Conservation (phyloP, 495 filamentous ascomycete genomes). For the Rusavskia elegans region DNA sequence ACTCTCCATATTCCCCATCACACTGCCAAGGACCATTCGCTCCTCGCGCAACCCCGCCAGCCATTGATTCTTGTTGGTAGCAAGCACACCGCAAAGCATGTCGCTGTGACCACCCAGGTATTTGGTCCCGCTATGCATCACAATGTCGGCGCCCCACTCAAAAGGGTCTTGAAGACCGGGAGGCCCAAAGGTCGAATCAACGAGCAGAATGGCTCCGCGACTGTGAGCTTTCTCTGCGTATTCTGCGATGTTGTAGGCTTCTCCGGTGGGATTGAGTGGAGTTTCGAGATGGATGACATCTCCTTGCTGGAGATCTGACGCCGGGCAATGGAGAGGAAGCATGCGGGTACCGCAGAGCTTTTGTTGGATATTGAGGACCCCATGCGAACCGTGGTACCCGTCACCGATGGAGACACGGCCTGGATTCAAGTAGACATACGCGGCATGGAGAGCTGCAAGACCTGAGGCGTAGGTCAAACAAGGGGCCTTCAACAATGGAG, state of each 20-base stretch:
- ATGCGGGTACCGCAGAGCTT: conserved; percentile 55
- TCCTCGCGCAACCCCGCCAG: conserved; percentile 40
- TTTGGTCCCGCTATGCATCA: conserved; percentile 89
- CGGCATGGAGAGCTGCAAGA: conserved; percentile 71
- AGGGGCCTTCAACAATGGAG: neutral
- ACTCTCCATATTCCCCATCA: conserved; percentile 81
- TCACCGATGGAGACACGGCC: conserved; percentile 58
- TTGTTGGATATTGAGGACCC: conserved; percentile 52
- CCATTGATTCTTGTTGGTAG: conserved; percentile 42
- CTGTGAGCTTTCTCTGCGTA: conserved; percentile 59
- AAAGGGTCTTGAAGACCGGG: conserved; percentile 83
- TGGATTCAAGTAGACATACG: conserved; percentile 63
- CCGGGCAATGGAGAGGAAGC: conserved; percentile 43
- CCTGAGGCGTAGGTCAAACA: conserved; percentile 55
- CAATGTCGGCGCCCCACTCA: conserved; percentile 55
- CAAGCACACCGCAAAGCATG: conserved; percentile 72
- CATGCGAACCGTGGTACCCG: conserved; percentile 90
- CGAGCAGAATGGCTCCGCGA: conserved; percentile 56
- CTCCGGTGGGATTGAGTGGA: conserved; percentile 77
- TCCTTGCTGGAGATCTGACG: conserved; percentile 42
- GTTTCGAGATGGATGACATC: conserved; percentile 89
- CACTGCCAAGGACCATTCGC: conserved; percentile 56
- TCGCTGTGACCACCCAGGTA: conserved; percentile 92
- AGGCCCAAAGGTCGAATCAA: conserved; percentile 89
- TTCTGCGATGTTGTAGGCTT: conserved; percentile 49